phyloP scores from a whole-genome alignment of 2,329 filamentous ascomycete species.

The Bipolaris cookei region DNA sequence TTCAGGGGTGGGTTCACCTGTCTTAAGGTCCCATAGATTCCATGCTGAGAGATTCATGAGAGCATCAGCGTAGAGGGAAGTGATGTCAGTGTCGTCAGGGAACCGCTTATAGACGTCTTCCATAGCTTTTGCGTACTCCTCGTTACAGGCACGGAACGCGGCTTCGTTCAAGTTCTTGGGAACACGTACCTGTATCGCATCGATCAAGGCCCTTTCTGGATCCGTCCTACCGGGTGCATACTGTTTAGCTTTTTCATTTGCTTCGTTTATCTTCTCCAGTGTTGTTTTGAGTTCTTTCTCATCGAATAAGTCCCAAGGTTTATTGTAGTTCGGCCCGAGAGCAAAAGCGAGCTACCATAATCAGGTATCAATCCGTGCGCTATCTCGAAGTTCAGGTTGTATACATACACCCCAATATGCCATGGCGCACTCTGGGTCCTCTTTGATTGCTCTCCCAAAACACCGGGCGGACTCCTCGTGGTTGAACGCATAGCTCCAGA shows the following conservation, averaged over 20 bases:
- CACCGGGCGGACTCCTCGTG: conserved; percentile 72
- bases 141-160: conserved; percentile 61
- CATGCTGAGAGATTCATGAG: conserved; percentile 71
- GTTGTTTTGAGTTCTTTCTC: conserved; percentile 62
- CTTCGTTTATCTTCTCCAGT: conserved; percentile 57
- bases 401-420: conserved; percentile 66
- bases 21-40: conserved; percentile 67
- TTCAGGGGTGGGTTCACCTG: conserved; percentile 61
- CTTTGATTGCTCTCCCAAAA: conserved; percentile 64
- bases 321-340: conserved; percentile 79
- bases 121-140: conserved; percentile 69
- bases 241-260: conserved; percentile 55
- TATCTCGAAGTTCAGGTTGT: background rate
- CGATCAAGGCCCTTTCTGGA: conserved; percentile 67
- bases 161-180: conserved; percentile 55
- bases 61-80: conserved; percentile 67
- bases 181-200: conserved; percentile 59
- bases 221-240: conserved; percentile 50
- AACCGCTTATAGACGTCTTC: conserved; percentile 59
- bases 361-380: conserved; percentile 43
- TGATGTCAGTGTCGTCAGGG: conserved; percentile 66
- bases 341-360: conserved; percentile 63
- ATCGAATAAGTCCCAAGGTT: conserved; percentile 76
- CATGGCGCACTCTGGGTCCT: conserved; percentile 65
- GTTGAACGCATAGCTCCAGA: conserved; percentile 78